phyloP scores from a whole-genome alignment of 345 rosid genomes.

The Salix suchowensis region DNA sequence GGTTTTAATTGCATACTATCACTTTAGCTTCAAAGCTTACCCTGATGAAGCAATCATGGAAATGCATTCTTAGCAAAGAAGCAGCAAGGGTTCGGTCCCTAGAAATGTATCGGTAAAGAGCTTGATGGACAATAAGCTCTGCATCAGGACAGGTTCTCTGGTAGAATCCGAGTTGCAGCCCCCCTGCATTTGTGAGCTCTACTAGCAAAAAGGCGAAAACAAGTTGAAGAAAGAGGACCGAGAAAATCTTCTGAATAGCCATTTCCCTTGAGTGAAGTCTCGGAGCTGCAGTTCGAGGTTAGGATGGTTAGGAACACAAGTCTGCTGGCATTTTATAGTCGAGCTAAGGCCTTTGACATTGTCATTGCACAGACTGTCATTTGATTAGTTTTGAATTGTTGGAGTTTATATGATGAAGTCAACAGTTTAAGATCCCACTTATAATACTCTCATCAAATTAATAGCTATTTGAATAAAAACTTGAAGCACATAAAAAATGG shows the following conservation, averaged over 20 bases:
- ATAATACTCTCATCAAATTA: neutral
- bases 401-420: conserved; percentile 7
- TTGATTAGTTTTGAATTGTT: neutral
- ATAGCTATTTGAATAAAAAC: neutral
- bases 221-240: too few species aligned
- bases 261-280: neutral
- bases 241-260: too few species aligned
- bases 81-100: conserved; percentile 44
- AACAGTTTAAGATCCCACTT: conserved; percentile 12
- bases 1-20: too few species aligned
- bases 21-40: neutral
- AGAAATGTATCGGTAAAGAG: conserved; percentile 25
- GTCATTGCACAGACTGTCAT: conserved; percentile 15
- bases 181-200: too few species aligned
- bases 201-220: too few species aligned
- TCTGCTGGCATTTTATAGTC: conserved; percentile 26
- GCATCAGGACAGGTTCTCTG: conserved; percentile 34
- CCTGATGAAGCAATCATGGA: conserved; percentile 53
- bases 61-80: conserved; percentile 43
- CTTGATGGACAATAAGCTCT: conserved; percentile 24
- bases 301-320: neutral
- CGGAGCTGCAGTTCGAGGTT: neutral
- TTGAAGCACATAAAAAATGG: too few species aligned
- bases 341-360: conserved; percentile 19
- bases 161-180: too few species aligned